Conservation (phyloP, 768 basidiomycete genomes). For the Serendipita sp. region DNA sequence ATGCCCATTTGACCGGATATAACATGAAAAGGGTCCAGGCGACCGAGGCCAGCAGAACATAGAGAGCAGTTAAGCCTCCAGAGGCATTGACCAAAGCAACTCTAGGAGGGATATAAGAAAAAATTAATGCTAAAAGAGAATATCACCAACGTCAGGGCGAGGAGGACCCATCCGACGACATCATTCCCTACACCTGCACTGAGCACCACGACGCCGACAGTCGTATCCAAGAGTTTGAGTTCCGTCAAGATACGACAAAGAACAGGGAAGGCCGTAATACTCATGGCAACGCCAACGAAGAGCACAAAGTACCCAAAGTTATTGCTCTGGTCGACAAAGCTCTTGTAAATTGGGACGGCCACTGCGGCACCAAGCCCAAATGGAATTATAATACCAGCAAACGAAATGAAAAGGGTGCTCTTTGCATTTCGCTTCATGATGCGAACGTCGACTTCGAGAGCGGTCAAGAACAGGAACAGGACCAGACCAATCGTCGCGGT, state of each 20-base stretch:
- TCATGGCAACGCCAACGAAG: conserved; percentile 82
- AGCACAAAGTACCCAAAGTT: conserved; percentile 85
- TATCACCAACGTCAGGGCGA: conserved; percentile 16
- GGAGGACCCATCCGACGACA: conserved; percentile 37
- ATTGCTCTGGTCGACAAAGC: conserved; percentile 49
- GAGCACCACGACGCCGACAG: conserved; percentile 82
- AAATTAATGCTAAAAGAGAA: not conserved
- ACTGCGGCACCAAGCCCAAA: conserved; percentile 71
- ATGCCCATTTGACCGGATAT: conserved; percentile 40
- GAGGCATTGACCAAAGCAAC: conserved; percentile 86
- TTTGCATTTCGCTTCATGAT: conserved; percentile 66
- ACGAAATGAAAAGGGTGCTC: conserved; percentile 48
- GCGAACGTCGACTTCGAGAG: conserved; percentile 70
- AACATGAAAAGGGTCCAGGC: conserved; percentile 69
- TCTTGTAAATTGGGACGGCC: conserved; percentile 47
- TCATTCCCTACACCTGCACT: conserved; percentile 72
- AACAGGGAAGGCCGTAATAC: conserved; percentile 76
- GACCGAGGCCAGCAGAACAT: conserved; percentile 61
- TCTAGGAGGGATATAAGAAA: conserved; percentile 20
- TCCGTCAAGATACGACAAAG: conserved; percentile 79
- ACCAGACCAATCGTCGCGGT: conserved; percentile 79
- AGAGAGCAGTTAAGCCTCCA: conserved; percentile 68
- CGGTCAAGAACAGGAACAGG: conserved; percentile 83
- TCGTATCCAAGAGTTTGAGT: conserved; percentile 78
- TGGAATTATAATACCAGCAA: conserved; percentile 74